Conservation (phyloP, 768 basidiomycete genomes). For the Rossbeevera mucosa region DNA sequence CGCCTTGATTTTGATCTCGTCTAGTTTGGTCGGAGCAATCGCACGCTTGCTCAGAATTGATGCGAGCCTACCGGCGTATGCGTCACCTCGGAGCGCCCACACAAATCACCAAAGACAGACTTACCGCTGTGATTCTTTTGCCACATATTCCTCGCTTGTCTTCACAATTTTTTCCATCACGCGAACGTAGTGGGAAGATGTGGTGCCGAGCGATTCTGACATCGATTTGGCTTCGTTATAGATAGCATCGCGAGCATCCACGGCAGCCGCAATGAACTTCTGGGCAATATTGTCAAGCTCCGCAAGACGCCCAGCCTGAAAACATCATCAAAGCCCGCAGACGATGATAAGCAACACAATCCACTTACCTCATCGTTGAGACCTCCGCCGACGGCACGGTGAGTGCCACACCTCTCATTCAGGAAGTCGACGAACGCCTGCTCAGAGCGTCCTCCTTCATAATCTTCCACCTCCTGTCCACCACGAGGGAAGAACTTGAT, state of each 20-base stretch:
- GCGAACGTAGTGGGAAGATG: conserved; percentile 75
- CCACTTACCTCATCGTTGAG: conserved; percentile 59
- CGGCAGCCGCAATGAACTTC: conserved; percentile 63
- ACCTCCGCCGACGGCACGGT: conserved; percentile 77
- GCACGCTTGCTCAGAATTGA: conserved; percentile 75
- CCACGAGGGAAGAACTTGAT: conserved; percentile 91
- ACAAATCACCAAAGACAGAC: conserved; percentile 12
- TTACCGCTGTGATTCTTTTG: conserved; percentile 83
- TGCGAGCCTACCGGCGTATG: conserved; percentile 46
- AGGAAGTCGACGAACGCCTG: conserved; percentile 73
- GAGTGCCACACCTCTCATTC: conserved; percentile 83
- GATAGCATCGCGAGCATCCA: conserved; percentile 54
- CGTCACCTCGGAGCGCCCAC: conserved; percentile 3
- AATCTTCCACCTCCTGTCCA: conserved; percentile 58
- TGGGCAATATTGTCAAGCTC: conserved; percentile 75
- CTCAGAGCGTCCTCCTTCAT: conserved; percentile 69
- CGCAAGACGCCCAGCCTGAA: conserved; percentile 74
- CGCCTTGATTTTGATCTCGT: conserved; percentile 89
- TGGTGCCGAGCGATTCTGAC: conserved; percentile 42
- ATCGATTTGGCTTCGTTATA: conserved; percentile 59
- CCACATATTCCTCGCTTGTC: conserved; percentile 67
- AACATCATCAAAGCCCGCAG: conserved; percentile 6
- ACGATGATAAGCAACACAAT: not conserved
- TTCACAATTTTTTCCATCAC: conserved; percentile 85
- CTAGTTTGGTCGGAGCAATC: conserved; percentile 74